Evolutionary conservation across 2,329 filamentous ascomycete species (phyloP).

Genomic region (Albophoma yamanashiensis): DNA sequence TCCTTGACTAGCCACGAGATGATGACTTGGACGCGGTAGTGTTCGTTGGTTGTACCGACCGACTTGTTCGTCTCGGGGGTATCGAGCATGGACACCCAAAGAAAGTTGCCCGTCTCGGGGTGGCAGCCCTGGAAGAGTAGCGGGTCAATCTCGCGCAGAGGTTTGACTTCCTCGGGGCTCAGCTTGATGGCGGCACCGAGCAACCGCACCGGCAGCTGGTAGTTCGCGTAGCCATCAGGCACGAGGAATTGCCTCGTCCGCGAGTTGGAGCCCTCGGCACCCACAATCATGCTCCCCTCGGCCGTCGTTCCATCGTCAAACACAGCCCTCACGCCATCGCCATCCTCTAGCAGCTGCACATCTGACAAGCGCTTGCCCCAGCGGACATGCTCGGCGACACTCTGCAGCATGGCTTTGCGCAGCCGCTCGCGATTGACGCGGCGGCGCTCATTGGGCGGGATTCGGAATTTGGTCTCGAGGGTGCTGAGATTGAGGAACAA

Average conservation of each 20-base stretch:
- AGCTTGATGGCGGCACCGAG: constrained; percentile 26
- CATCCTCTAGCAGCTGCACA: constrained; percentile 10
- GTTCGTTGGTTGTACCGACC: constrained; percentile 16
- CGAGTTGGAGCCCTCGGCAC: constrained; percentile 29
- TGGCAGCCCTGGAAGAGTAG: constrained; percentile 44
- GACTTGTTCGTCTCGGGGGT: constrained; percentile 26
- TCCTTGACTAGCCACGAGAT: constrained; percentile 32
- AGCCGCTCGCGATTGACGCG: constrained; percentile 25
- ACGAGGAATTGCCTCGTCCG: constrained; percentile 21
- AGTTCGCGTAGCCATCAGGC: constrained; percentile 19
- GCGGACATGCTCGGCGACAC: constrained; percentile 16
- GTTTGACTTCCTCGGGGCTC: constrained; percentile 23
- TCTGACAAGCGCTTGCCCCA: constrained; percentile 20
- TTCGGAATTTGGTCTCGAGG: constrained; percentile 24
- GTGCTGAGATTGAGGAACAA: constrained; percentile 29
- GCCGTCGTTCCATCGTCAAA: constrained; percentile 21
- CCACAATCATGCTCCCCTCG: constrained; percentile 24
- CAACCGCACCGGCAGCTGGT: constrained; percentile 24
- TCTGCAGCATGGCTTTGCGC: constrained; percentile 16
- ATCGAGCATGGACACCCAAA: constrained; percentile 38
- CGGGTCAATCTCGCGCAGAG: constrained; percentile 37
- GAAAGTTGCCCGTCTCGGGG: constrained; percentile 34
- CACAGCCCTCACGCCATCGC: constrained; percentile 13
- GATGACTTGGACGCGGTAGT: constrained; percentile 32
- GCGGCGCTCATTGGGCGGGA: constrained; percentile 23